Conservation (phyloP, 1,284 basidiomycete genomes). For the Tylopilus sp. region DNA sequence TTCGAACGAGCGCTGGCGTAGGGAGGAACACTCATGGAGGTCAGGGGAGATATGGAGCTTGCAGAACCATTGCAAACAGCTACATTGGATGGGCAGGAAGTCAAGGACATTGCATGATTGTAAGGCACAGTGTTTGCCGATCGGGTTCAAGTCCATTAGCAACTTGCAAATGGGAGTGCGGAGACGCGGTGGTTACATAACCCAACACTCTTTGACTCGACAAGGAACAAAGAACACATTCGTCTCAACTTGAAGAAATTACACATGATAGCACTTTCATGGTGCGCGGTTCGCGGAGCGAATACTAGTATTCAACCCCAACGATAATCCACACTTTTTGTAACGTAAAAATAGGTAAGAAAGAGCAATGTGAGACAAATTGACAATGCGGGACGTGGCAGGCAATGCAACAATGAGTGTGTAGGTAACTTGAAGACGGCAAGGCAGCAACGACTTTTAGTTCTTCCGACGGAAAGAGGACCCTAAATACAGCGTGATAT, state of each 20-base stretch:
- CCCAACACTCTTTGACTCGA: too few species aligned
- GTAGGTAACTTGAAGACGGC: neutral
- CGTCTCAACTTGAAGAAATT: slow-evolving; percentile 12
- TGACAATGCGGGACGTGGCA: neutral
- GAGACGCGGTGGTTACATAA: neutral
- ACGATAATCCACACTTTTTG: slow-evolving; percentile 15
- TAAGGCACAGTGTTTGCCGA: slow-evolving; percentile 46
- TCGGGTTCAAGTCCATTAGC: slow-evolving; percentile 36
- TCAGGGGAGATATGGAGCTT: slow-evolving; percentile 51
- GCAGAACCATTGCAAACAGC: slow-evolving; percentile 45
- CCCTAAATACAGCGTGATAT: slow-evolving; percentile 42
- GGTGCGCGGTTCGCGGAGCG: slow-evolving; percentile 5
- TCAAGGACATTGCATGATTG: slow-evolving; percentile 46
- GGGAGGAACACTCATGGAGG: slow-evolving; percentile 48
- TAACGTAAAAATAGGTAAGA: neutral
- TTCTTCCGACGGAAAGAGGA: slow-evolving; percentile 86
- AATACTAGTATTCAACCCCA: slow-evolving; percentile 13
- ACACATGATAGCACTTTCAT: slow-evolving; percentile 16
- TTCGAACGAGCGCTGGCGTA: slow-evolving; percentile 7
- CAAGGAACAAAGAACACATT: too few species aligned
- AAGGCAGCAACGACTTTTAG: slow-evolving; percentile 38
- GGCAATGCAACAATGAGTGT: slow-evolving; percentile 4
- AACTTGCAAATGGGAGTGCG: neutral
- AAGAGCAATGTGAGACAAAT: neutral
- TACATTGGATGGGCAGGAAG: slow-evolving; percentile 49